A percentile compares a stretch with the other conserved stretches of the same genome.
phyloP scores from a whole-genome alignment of 2,329 filamentous ascomycete genomes.

The Emmonsiellopsis sp. region DNA sequence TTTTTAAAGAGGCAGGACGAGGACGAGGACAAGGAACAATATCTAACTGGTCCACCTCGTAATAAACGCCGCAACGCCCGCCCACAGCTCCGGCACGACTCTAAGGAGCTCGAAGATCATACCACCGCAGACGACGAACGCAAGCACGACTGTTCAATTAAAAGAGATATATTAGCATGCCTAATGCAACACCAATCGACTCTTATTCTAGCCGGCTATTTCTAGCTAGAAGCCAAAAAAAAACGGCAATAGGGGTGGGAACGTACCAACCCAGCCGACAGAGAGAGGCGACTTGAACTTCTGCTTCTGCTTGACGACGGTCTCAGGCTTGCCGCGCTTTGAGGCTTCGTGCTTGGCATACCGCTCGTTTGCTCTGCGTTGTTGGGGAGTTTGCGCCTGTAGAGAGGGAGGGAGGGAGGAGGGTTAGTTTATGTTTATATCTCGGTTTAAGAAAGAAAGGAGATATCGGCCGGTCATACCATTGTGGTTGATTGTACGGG shows the following conservation, averaged over 20 bases:
- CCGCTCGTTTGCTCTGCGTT: constrained; percentile 54
- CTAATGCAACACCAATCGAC: too few species aligned
- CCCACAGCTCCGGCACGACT: constrained; percentile 32
- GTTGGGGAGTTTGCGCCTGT: constrained; percentile 56
- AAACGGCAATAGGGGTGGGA: neutral
- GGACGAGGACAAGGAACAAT: too few species aligned
- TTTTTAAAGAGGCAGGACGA: neutral
- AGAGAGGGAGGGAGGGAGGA: neutral
- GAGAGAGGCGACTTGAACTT: constrained; percentile 46
- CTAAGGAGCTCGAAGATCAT: constrained; percentile 49
- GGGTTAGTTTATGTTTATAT: neutral
- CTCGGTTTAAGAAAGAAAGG: neutral
- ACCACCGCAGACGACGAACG: constrained; percentile 55
- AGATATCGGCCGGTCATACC: neutral
- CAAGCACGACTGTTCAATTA: constrained; percentile 42
- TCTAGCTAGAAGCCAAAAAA: neutral
- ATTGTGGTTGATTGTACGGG: neutral
- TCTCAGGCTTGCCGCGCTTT: constrained; percentile 48
- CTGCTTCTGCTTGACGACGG: constrained; percentile 37
- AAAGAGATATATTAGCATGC: neutral
- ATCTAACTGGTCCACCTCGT: constrained; percentile 11
- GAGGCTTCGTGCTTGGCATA: constrained; percentile 50
- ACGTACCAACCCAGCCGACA: constrained; percentile 52
- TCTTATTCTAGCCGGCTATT: constrained; percentile 4
- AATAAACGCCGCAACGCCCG: constrained; percentile 8